phyloP scores from a whole-genome alignment of 1,284 basidiomycete genomes.

The Fomitopsis betulina region DNA sequence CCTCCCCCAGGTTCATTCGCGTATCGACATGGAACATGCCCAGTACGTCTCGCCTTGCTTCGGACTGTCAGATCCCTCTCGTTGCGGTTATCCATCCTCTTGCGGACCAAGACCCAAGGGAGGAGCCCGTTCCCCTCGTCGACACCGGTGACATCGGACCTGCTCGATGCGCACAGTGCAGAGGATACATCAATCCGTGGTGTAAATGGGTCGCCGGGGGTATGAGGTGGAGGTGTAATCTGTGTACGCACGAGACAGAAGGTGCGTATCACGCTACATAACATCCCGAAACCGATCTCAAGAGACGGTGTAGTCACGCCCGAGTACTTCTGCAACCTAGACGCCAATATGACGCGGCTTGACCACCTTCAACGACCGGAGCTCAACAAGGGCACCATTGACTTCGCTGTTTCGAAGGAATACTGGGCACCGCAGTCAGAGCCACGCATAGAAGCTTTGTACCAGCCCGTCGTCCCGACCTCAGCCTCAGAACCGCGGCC shows the following conservation, averaged over 20 bases:
- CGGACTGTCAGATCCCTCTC: conserved; percentile 82
- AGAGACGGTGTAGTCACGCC: conserved; percentile 49
- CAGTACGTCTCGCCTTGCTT: conserved; percentile 73
- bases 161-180: conserved; percentile 81
- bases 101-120: conserved; percentile 76
- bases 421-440: conserved; percentile 84
- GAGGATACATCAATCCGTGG: conserved; percentile 96
- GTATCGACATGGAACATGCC: conserved; percentile 75
- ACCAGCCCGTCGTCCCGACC: conserved; percentile 43
- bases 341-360: conserved; percentile 75
- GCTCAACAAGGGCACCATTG: conserved; percentile 87
- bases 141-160: conserved; percentile 69
- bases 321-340: conserved; percentile 87
- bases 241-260: conserved; percentile 81
- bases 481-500: conserved; percentile 40
- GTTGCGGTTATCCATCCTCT: conserved; percentile 90
- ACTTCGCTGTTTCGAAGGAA: conserved; percentile 81
- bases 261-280: conserved; percentile 44
- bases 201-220: conserved; percentile 86
- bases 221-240: conserved; percentile 87
- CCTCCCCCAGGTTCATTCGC: conserved; percentile 63
- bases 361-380: conserved; percentile 87
- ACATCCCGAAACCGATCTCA: not conserved
- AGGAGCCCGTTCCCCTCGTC: conserved; percentile 80
- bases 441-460: conserved; percentile 48